Evolutionary conservation across 73 alveolate genomes (phyloP), one percentile per base, ranked within the genome.

Genomic region (Blepharisma japonicum): DNA sequence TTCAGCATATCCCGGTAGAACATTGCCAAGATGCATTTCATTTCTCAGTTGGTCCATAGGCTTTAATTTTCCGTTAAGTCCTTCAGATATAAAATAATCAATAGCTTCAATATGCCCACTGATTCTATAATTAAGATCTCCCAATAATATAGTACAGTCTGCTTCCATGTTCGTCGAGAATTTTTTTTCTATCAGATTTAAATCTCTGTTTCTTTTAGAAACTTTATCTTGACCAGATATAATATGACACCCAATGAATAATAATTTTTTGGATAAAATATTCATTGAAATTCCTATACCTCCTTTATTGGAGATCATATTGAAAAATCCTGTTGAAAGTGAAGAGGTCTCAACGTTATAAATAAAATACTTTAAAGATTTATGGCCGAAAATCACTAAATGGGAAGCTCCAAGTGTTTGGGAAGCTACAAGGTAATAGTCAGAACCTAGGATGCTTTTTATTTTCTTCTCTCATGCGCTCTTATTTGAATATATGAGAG

Each of bases 71-170:
- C 47, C 2, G 2, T 25, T 61, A 14, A 14, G 47, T 3, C 23
- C 47, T 8, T 18, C 18, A 14, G 11, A 68, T 83, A 78, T 86
- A 55, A 81, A 81, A 70, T 8, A 72, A 82, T 45, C 79, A 45
- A 79, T 77, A 46, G 74, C 84, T 39, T 80, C 84, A 45, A 39
- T 78, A 25, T 54, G 78, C 14, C 82, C 85, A 45, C 88, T 81
- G 55, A 93, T 84, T 67, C 98, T 77, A 68, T 88, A 93, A 83
- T 93, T 93, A 61, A 90, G 85, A 81, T 93, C 98, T 0, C 98
- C 98, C 67, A 89, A 66, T 89, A 91, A 83, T 48, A 93, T 85
- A 2, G 87, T 82, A 68, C 82, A 71, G 82, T 93, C 97, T 79
- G 68, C 51, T 77, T 48, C 45, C 45, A 56, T 71, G 68, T 71